A percentile compares a stretch with the other conserved stretches of the same genome.
phyloP scores from a whole-genome alignment of 352 stramenopile genomes.

The Globisporangium polare region DNA sequence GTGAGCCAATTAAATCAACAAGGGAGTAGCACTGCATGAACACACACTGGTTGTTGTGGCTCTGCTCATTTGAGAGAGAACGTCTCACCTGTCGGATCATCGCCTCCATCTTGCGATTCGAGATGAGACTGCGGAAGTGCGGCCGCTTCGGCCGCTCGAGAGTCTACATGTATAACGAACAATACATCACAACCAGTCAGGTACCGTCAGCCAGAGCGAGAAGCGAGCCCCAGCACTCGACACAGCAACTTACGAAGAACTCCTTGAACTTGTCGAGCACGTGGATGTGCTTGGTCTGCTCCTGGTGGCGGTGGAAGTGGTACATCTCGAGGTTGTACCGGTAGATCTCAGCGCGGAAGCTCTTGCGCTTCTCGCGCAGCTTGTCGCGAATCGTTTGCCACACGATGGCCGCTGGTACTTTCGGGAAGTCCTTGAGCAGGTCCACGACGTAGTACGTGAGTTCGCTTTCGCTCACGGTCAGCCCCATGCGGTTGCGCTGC shows the following conservation, averaged over 20 bases:
- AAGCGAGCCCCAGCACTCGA: not conserved
- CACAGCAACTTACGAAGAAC: conserved; percentile 47
- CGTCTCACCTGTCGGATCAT: conserved; percentile 40
- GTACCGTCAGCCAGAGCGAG: not conserved
- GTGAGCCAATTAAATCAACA: not conserved
- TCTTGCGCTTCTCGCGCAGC: conserved; percentile 53
- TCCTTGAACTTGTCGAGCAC: conserved; percentile 66
- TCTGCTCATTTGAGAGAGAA: not conserved
- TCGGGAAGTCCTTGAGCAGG: conserved; percentile 51
- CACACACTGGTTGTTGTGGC: not conserved
- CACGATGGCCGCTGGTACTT: conserved; percentile 35
- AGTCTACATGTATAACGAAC: conserved; percentile 23
- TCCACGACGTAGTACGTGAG: conserved; percentile 66
- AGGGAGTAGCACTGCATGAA: not conserved
- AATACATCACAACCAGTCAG: not conserved
- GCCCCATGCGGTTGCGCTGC: conserved; percentile 19
- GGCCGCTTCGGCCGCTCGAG: conserved; percentile 38
- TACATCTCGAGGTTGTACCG: conserved; percentile 52
- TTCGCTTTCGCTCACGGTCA: conserved; percentile 30
- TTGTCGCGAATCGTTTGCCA: conserved; percentile 48
- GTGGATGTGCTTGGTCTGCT: conserved; percentile 41
- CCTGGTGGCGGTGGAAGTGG: conserved; percentile 51
- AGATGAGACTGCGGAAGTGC: conserved; percentile 64
- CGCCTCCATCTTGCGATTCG: conserved; percentile 53
- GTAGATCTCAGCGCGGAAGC: conserved; percentile 59